Conservation (phyloP, 2,329 filamentous ascomycete species). For the Cercospora sojina region DNA sequence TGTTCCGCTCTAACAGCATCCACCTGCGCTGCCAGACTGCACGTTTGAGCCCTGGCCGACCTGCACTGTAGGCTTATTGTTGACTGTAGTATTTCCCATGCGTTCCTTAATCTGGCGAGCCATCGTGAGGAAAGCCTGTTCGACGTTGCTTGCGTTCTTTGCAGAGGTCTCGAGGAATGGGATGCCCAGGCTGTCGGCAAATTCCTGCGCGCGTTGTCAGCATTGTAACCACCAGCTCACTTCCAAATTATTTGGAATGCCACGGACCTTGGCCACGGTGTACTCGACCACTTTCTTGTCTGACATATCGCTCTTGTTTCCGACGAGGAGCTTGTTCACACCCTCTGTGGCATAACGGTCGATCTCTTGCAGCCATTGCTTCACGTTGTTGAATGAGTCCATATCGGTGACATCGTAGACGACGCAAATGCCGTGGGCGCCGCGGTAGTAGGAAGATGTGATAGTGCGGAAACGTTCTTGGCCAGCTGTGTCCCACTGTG, state of each 20-base stretch:
- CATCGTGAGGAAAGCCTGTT: constrained; percentile 99
- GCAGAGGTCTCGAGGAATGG: constrained; percentile 99
- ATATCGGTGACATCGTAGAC: constrained; percentile 99
- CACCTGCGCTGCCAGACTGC: constrained; percentile 77
- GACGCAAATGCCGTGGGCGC: constrained; percentile 97
- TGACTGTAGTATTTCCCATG: constrained; percentile 95
- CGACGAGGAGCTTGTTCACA: constrained; percentile 98
- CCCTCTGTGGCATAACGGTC: constrained; percentile 98
- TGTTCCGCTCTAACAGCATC: constrained; percentile 71
- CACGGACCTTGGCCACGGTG: constrained; percentile 91
- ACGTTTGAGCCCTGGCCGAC: constrained; percentile 94
- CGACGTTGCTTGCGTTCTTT: constrained; percentile 99
- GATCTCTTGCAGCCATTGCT: constrained; percentile 99
- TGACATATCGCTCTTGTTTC: constrained; percentile 99
- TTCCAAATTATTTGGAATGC: neutral
- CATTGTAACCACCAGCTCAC: neutral
- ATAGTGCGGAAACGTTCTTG: constrained; percentile 99
- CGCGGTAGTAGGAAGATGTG: constrained; percentile 98
- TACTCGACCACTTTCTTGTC: constrained; percentile 99
- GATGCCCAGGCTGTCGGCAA: constrained; percentile 96
- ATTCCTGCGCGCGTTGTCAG: constrained; percentile 66
- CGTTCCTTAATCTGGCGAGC: constrained; percentile 99
- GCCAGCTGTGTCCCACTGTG: constrained; percentile 95
- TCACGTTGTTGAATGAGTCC: constrained; percentile 99
- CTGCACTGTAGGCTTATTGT: constrained; percentile 97